A percentile compares a stretch with the other conserved stretches of the same genome.
phyloP scores from a whole-genome alignment of 2,329 filamentous ascomycete genomes.

The Pseudogymnoascus sp. region DNA sequence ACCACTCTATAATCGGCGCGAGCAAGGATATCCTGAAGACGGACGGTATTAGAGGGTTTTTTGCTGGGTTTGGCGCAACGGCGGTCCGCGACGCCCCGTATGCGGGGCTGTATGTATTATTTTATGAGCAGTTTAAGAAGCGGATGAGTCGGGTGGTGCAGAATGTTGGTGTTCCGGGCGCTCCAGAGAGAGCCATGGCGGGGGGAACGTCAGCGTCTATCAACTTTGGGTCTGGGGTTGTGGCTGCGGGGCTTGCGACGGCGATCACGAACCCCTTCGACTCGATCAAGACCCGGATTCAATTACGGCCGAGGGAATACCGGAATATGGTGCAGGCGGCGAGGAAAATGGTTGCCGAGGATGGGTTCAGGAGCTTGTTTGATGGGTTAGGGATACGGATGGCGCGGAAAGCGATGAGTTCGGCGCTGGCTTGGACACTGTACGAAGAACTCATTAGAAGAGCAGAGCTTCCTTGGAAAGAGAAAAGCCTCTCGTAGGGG shows the following conservation, averaged over 20 bases:
- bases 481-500: not conserved
- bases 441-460: conserved; percentile 88
- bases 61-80: conserved; percentile 88
- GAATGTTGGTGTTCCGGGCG: conserved; percentile 17
- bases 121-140: conserved; percentile 80
- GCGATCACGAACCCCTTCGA: conserved; percentile 94
- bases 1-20: conserved; percentile 67
- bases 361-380: conserved; percentile 72
- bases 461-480: conserved; percentile 39
- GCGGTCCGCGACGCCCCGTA: conserved; percentile 93
- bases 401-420: conserved; percentile 83
- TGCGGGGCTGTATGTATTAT: conserved; percentile 85
- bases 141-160: conserved; percentile 35
- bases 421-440: conserved; percentile 92
- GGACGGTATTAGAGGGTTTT: conserved; percentile 77
- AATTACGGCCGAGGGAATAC: conserved; percentile 78
- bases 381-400: conserved; percentile 82
- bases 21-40: conserved; percentile 63
- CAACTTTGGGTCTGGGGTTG: conserved; percentile 75
- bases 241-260: conserved; percentile 76
- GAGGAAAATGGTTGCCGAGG: conserved; percentile 69
- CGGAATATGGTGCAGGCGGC: conserved; percentile 73
- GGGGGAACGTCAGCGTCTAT: conserved; percentile 51
- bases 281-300: conserved; percentile 88
- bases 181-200: conserved; percentile 19